phyloP scores from a whole-genome alignment of 495 filamentous ascomycete species.

The Xylaria nigripes region DNA sequence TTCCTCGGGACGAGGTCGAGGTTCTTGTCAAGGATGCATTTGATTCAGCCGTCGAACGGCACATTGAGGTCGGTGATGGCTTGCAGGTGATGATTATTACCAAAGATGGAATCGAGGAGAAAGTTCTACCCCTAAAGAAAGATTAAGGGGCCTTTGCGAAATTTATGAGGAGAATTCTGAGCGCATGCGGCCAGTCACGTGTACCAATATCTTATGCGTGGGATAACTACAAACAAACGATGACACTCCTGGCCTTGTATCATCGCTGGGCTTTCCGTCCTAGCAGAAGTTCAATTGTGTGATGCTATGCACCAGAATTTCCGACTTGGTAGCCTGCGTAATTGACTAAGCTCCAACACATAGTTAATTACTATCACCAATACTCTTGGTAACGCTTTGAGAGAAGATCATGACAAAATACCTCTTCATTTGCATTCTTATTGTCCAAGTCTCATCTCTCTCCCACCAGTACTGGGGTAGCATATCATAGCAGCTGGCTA shows the following conservation, averaged over 20 bases:
- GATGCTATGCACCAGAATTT: background rate
- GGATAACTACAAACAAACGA: background rate
- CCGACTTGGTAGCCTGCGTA: background rate
- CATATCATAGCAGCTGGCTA: background rate
- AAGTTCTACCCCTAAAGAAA: slow-evolving; percentile 75
- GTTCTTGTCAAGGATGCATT: slow-evolving; percentile 92
- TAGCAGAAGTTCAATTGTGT: background rate
- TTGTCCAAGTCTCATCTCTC: background rate
- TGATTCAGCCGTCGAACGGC: slow-evolving; percentile 92
- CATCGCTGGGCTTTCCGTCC: background rate
- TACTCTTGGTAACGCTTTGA: background rate
- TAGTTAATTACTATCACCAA: background rate
- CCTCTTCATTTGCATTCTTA: background rate
- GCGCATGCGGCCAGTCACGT: slow-evolving; percentile 11
- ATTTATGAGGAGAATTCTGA: background rate
- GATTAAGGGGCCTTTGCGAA: slow-evolving; percentile 44
- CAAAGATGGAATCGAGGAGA: slow-evolving; percentile 78
- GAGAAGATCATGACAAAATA: background rate
- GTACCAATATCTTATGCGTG: slow-evolving; percentile 21
- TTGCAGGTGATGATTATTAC: slow-evolving; percentile 94
- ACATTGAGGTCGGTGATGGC: slow-evolving; percentile 96
- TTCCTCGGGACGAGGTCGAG: slow-evolving; percentile 68
- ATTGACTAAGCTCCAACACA: background rate
- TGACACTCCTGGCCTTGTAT: background rate
- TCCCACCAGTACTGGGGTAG: background rate